Base-by-base conservation (phyloP, 148 eudicot genomes). In the Gaultheria prostrata region DNA sequence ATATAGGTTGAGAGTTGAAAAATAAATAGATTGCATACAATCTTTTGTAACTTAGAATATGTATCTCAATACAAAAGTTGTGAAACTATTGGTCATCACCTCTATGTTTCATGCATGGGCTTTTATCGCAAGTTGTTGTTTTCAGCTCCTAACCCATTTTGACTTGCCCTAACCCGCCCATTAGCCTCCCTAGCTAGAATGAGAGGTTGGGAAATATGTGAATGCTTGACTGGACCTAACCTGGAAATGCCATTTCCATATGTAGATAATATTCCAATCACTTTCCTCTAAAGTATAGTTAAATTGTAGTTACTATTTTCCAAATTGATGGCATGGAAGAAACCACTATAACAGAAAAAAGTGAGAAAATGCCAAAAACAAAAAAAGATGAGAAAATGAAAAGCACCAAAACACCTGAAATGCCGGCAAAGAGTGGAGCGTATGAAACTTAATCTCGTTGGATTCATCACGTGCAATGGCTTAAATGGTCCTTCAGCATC, bases 401-500 rank as follows among this genome's bases (percentile, higher is more conserved):
- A 32, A 30, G 14, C 65, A 13, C 6, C 45, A 20, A 69, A 53
- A 26, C 49, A 95, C 98, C 97, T 88, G 86, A 94, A 95, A 87
- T 95, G 98, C 35, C 94, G 89, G 84, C 98, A 95, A 83, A 95
- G 96, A 26, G 98, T 88, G 45, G 94, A 93, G 35, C 98, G 91
- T 82, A 95, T 89, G 84, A 95, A 95, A 79, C 94, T 91, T 71
- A 95, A 89, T 83, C 98, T 92, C 18, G 97, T 94, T 75, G 98
- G 98, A 86, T 95, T 95, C 88, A 95, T 88, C 79, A 90, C 87
- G 86, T 95, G 98, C 87, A 95, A 87, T n/a, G 98, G 98, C 88
- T 90, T 94, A 83, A 92, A 94, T 56, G 98, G 98, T 63, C 98
- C 98, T 83, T 95, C 95, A 11, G 95, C 93, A 89, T 94, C 95